Evolutionary conservation across 2,329 filamentous ascomycete species (phyloP).

Genomic region (Trichoderma afroharzianum): DNA sequence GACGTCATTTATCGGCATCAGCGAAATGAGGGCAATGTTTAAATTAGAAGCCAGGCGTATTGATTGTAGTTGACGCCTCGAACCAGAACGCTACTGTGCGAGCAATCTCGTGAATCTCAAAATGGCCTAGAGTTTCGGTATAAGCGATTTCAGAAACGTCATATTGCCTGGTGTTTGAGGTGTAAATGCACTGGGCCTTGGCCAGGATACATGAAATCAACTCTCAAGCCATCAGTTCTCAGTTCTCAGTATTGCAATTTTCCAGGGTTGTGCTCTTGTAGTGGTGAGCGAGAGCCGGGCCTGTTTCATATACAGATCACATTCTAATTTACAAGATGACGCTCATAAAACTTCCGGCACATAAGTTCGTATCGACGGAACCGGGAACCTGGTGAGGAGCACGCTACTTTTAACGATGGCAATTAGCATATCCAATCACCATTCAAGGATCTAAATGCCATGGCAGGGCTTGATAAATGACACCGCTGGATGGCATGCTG

Average conservation of each 20-base stretch:
- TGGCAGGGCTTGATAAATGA: neutral
- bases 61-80: neutral
- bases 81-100: neutral
- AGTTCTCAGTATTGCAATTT: neutral
- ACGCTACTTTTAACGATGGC: neutral
- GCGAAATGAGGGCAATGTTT: neutral
- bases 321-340: neutral
- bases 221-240: neutral
- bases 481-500: neutral
- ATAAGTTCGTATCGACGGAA: neutral
- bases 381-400: neutral
- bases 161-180: neutral
- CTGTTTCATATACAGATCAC: neutral
- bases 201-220: neutral
- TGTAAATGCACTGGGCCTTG: neutral
- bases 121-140: neutral
- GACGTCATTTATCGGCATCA: neutral
- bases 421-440: neutral
- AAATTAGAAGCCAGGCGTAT: neutral
- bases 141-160: neutral
- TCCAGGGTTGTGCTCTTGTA: neutral
- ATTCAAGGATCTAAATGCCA: neutral
- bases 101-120: neutral
- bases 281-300: neutral
- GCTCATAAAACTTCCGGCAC: neutral